Base-by-base conservation (phyloP, 495 filamentous ascomycete species). In the Penicillium goetzii region DNA sequence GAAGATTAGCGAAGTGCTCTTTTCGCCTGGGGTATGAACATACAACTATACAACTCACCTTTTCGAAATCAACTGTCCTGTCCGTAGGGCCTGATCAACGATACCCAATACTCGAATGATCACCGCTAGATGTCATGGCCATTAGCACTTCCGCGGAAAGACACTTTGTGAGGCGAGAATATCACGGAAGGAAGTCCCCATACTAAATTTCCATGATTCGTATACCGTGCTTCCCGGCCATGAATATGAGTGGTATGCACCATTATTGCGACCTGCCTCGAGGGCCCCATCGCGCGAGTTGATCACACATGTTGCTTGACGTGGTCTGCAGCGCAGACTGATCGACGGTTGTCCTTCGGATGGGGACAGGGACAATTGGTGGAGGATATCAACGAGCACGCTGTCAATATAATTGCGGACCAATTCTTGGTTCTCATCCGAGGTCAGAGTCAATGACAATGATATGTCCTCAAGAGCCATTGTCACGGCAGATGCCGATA, bases 181-280 rank as follows among this genome's bases (percentile, higher is more conserved):
- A 23, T 11, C 7, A 23, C 19, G 19, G 8, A 21, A 15, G 8
- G 2, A 2, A 12, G 43, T 47, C 43, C 10, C 0, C 69, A 21
- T 80, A 90, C 89, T 83, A 63, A 90, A 91, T 68, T 81, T 85
- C 86, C 85, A 86, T 5, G 88, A 86, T 72, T 90, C 88, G 55
- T 83, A 71, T 4, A 75, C 70, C 28, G 78, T 83, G 56, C 72
- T 83, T 10, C 86, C 88, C 15, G 88, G 88, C 76, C 88, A 91
- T 0, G 68, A 79, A 58, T 80, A 80, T 15, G 70, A 79, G 9
- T 66, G 62, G 11, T 56, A 52, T 28, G 62, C 61, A 2, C 63
- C 69, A 21, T 32, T 28, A 36, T 60, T 61, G 3, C 58, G 45
- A 3, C 19, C 53, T 34, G 66, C 52, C 57, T 78, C 78, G 0